These are phyloP conservation scores for Talaromyces rugulosus DNA, from an alignment of 2,329 filamentous ascomycete species.

Conservation along the genomic window DNA sequence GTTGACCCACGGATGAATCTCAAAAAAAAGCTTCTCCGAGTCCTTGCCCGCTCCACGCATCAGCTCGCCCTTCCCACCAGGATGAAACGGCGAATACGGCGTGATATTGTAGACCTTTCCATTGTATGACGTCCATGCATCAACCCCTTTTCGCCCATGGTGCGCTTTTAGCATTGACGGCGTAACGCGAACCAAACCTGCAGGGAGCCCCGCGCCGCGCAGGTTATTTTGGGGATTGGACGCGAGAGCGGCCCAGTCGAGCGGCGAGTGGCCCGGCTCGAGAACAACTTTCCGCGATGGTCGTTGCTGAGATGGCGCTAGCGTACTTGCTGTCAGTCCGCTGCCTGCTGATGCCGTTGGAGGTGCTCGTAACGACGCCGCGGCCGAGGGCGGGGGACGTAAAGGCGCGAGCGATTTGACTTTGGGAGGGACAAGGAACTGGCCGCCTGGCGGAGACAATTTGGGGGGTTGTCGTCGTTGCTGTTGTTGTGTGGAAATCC, in stretches of 20 bases:
- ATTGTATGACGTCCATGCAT: slow-evolving; percentile 86
- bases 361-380: slow-evolving; percentile 39
- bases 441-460: slow-evolving; percentile 8
- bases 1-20: slow-evolving; percentile 65
- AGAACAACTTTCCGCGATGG: slow-evolving; percentile 62
- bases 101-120: slow-evolving; percentile 93
- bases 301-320: slow-evolving; percentile 40
- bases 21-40: slow-evolving; percentile 57
- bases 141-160: slow-evolving; percentile 76
- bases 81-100: slow-evolving; percentile 86
- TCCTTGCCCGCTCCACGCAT: slow-evolving; percentile 64
- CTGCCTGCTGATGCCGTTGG: slow-evolving; percentile 36
- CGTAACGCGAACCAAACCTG: slow-evolving; percentile 66
- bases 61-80: slow-evolving; percentile 65
- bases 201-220: slow-evolving; percentile 51
- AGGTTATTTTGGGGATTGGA: slow-evolving; percentile 60
- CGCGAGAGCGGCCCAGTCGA: slow-evolving; percentile 88
- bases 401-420: slow-evolving; percentile 26
- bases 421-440: slow-evolving; percentile 24
- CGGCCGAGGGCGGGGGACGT: slow-evolving; percentile 41
- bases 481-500: slow-evolving; percentile 9
- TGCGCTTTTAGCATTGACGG: slow-evolving; percentile 72
- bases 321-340: slow-evolving; percentile 38
- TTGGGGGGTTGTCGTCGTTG: slow-evolving; percentile 14
- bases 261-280: slow-evolving; percentile 84